phyloP scores from a whole-genome alignment of 2,329 filamentous ascomycete species.

The Epichloe sibirici region DNA sequence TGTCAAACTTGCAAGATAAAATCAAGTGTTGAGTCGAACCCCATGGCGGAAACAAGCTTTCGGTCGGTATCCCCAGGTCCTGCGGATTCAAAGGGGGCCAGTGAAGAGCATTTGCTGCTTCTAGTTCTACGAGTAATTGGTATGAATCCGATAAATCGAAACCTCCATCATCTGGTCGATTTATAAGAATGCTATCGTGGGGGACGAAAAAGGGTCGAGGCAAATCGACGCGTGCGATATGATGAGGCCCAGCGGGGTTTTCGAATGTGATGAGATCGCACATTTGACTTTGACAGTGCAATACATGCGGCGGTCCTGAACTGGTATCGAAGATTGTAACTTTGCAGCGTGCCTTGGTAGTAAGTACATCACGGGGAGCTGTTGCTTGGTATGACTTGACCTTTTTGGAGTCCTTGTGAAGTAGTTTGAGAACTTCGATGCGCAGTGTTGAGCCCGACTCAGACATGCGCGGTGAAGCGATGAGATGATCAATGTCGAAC shows the following conservation, averaged over 20 bases:
- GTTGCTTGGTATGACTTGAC: constrained; percentile 17
- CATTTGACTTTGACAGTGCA: constrained; percentile 42
- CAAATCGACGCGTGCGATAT: constrained; percentile 35
- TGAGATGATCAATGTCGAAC: constrained; percentile 20
- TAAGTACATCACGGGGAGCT: constrained; percentile 18
- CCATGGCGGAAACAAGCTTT: constrained; percentile 10
- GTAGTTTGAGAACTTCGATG: constrained; percentile 40
- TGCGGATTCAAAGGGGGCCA: constrained; percentile 40
- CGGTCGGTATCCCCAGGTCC: constrained; percentile 18
- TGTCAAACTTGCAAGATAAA: constrained; percentile 28
- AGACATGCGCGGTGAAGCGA: constrained; percentile 17
- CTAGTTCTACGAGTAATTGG: constrained; percentile 38
- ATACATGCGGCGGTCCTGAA: constrained; percentile 25
- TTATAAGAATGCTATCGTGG: constrained; percentile 37
- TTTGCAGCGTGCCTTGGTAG: constrained; percentile 24
- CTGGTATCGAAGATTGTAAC: constrained; percentile 25
- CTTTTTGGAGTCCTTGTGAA: constrained; percentile 34
- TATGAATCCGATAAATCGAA: constrained; percentile 39
- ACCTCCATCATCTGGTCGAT: constrained; percentile 32
- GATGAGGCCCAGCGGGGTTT: constrained; percentile 32
- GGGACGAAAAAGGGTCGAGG: constrained; percentile 39
- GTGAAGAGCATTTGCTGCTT: constrained; percentile 33
- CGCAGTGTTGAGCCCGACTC: constrained; percentile 31
- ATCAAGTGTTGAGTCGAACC: constrained; percentile 22
- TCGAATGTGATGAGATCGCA: constrained; percentile 40